phyloP scores from a whole-genome alignment of 2,329 filamentous ascomycete genomes.

The Pseudocercospora cruenta region DNA sequence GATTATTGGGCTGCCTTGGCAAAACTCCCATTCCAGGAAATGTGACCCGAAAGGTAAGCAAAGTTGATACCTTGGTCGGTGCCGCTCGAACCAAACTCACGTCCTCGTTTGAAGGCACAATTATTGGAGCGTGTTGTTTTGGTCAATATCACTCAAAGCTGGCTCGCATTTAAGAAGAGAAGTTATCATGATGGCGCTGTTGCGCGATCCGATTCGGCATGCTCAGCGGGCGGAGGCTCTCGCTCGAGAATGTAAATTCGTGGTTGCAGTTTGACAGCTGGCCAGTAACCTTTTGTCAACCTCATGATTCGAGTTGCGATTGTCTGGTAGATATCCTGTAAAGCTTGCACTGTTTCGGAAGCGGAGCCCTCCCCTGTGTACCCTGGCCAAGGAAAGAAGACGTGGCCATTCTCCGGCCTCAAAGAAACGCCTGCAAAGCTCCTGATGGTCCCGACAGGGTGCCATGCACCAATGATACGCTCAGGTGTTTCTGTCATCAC shows the following conservation, averaged over 20 bases:
- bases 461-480: slow-evolving; percentile 56
- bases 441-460: slow-evolving; percentile 53
- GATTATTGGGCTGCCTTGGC: not conserved
- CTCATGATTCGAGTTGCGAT: slow-evolving; percentile 18
- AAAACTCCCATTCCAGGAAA: not conserved
- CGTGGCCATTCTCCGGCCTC: slow-evolving; percentile 42
- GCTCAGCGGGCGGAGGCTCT: slow-evolving; percentile 23
- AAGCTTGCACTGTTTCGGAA: slow-evolving; percentile 15
- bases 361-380: slow-evolving; percentile 25
- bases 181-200: not conserved
- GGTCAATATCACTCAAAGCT: not conserved
- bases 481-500: slow-evolving; percentile 58
- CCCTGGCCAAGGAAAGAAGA: slow-evolving; percentile 28
- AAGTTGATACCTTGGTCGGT: not conserved
- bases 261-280: slow-evolving; percentile 57
- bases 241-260: slow-evolving; percentile 56
- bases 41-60: not conserved
- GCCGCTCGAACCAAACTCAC: not conserved
- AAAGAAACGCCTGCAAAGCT: slow-evolving; percentile 57
- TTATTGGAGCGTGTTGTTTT: not conserved
- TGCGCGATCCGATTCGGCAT: not conserved
- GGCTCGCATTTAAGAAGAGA: not conserved
- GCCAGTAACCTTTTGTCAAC: slow-evolving; percentile 58
- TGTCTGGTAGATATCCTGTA: slow-evolving; percentile 16
- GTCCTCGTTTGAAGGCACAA: not conserved